phyloP scores from a whole-genome alignment of 441 rosid species.

The Euphorbia schlechtendalii region DNA sequence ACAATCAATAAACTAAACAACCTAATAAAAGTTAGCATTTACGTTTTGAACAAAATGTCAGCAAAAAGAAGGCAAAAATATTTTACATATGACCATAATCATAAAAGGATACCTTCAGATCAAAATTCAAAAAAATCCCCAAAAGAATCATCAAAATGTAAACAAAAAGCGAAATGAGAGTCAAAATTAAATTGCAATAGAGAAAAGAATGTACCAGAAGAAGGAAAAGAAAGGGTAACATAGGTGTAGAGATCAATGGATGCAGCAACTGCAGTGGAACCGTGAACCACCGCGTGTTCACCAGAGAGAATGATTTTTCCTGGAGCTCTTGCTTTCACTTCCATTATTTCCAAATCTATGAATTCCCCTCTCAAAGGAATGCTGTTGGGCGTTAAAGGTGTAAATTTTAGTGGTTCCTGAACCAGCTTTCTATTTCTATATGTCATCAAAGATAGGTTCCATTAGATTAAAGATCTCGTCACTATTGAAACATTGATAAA shows the following conservation, averaged over 20 bases:
- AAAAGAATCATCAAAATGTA: background rate
- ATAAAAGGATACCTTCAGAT: slow-evolving; percentile 16
- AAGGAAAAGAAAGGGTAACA: slow-evolving; percentile 46
- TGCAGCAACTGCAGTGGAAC: slow-evolving; percentile 84
- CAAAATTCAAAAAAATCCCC: slow-evolving; percentile 18
- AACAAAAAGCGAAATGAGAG: background rate
- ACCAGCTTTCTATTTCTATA: no score
- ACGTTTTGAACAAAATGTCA: background rate
- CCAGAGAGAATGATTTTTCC: slow-evolving; percentile 92
- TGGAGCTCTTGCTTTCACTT: slow-evolving; percentile 86
- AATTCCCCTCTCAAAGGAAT: background rate
- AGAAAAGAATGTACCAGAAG: slow-evolving; percentile 32
- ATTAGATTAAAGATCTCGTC: no score
- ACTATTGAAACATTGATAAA: no score
- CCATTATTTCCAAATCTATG: slow-evolving; percentile 36
- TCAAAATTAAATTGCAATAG: background rate
- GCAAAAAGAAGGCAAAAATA: slow-evolving; percentile 1
- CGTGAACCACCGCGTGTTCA: slow-evolving; percentile 96
- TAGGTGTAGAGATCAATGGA: slow-evolving; percentile 76
- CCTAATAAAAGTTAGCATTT: background rate
- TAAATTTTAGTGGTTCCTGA: no score
- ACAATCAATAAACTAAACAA: background rate
- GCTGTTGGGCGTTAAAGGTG: no score
- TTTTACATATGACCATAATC: background rate
- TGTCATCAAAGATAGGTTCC: no score